Evolutionary conservation across 352 stramenopile genomes (phyloP), one percentile per base, ranked within the genome.

Genomic region (Paralagenidium karlingii): DNA sequence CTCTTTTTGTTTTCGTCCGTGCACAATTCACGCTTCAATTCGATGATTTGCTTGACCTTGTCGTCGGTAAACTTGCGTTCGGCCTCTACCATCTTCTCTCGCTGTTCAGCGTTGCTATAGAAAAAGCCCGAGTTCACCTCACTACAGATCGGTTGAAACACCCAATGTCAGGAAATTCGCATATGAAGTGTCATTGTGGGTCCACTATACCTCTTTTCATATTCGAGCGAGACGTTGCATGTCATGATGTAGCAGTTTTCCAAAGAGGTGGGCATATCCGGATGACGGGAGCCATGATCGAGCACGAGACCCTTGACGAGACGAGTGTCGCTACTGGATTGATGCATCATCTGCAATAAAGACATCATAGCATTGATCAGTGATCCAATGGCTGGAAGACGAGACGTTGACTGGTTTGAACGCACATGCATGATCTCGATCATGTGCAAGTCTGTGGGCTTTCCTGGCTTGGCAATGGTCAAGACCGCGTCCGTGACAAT

Each of bases 141-240:
- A 43, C 70, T n/a, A n/a, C n/a, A n/a, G n/a, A n/a, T n/a, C n/a
- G n/a, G n/a, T n/a, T n/a, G n/a, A n/a, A n/a, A n/a, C n/a, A n/a
- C n/a, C n/a, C n/a, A n/a, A n/a, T n/a, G n/a, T n/a, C n/a, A n/a
- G n/a, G n/a, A n/a, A 40, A 20, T n/a, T 22, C 8, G 34, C 5
- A 8, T 33, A 33, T 42, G 10, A 13, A 51, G 25, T 73, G n/a
- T n/a, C n/a, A n/a, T n/a, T n/a, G n/a, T n/a, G n/a, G n/a, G n/a
- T n/a, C n/a, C n/a, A n/a, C n/a, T n/a, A n/a, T n/a, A n/a, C n/a
- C n/a, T 98, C 86, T 99, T 99, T 77, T 99, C 96, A 63, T 99
- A 99, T 76, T 99, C 96, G 56, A 99, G 87, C 27, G 87, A 98
- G 21, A 99, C 94, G 63, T 99, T 99, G 66, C 93, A 98, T 31